A percentile compares a stretch with the other conserved stretches of the same genome.
Evolutionary conservation across 805 yeast genomes (phyloP).

Genomic region (Candida berthetii): DNA sequence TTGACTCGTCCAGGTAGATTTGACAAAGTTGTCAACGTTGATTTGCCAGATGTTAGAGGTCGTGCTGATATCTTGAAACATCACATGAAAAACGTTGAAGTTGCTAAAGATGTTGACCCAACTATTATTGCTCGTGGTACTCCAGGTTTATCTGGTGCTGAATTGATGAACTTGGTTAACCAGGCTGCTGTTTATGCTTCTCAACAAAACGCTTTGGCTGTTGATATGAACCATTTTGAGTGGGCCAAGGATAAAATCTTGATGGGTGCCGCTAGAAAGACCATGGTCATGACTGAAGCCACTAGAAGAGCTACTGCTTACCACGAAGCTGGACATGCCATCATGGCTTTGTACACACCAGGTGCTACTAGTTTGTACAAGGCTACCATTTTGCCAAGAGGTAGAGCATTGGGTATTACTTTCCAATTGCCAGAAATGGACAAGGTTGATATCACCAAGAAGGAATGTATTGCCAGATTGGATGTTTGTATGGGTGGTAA

Average conservation of each 20-base stretch:
- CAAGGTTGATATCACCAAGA: slow-evolving; percentile 86
- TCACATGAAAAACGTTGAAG: slow-evolving; percentile 87
- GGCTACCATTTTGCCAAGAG: slow-evolving; percentile 95
- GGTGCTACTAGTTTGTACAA: slow-evolving; percentile 95
- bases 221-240: slow-evolving; percentile 87
- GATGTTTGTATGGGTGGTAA: slow-evolving; percentile 99
- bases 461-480: slow-evolving; percentile 83
- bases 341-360: slow-evolving; percentile 90
- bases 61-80: slow-evolving; percentile 87
- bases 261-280: slow-evolving; percentile 96
- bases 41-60: slow-evolving; percentile 96
- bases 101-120: slow-evolving; percentile 82
- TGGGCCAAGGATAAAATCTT: slow-evolving; percentile 99
- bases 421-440: slow-evolving; percentile 98
- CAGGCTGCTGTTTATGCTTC: slow-evolving; percentile 98
- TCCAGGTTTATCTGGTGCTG: slow-evolving; percentile 98
- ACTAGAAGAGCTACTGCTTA: slow-evolving; percentile 91
- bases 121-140: slow-evolving; percentile 93
- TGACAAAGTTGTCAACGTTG: slow-evolving; percentile 92
- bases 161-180: slow-evolving; percentile 88
- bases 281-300: slow-evolving; percentile 97
- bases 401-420: slow-evolving; percentile 93
- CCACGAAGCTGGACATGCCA: slow-evolving; percentile 99
- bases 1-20: slow-evolving; percentile 97
- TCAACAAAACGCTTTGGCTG: slow-evolving; percentile 84